Conservation (phyloP, 257 asterid genomes). For the Solanum okadae region DNA sequence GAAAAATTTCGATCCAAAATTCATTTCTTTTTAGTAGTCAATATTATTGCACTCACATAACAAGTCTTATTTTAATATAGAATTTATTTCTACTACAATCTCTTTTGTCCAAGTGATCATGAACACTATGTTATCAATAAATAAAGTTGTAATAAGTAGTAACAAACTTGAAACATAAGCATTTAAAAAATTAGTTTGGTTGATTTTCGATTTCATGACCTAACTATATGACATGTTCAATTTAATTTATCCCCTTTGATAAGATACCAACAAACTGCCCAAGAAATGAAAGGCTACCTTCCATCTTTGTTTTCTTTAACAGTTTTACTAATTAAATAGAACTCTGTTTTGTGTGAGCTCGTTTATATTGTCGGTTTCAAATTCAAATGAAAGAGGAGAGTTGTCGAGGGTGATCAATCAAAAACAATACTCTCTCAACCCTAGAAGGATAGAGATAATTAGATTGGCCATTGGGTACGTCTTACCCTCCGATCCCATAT, state of each 20-base stretch:
- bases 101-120: not conserved
- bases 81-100: not conserved
- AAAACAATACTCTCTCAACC: not conserved
- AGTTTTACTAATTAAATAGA: not conserved
- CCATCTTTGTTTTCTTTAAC: conserved; percentile 7
- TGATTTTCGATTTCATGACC: conserved; percentile 18
- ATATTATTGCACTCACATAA: not conserved
- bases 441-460: not conserved
- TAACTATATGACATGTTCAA: conserved; percentile 15
- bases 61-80: not conserved
- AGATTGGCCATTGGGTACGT: not conserved
- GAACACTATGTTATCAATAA: not conserved
- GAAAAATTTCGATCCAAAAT: not conserved
- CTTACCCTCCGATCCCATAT: not conserved
- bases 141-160: not conserved
- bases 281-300: conserved; percentile 19
- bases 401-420: not conserved
- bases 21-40: not conserved
- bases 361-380: not conserved
- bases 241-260: conserved; percentile 17
- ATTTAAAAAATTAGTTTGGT: conserved; percentile 6
- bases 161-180: conserved; percentile 26
- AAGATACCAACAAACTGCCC: conserved; percentile 29
- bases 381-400: not conserved
- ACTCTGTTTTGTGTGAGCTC: accelerated